Conservation (phyloP, 768 basidiomycete genomes). For the Amylocystis lapponica region DNA sequence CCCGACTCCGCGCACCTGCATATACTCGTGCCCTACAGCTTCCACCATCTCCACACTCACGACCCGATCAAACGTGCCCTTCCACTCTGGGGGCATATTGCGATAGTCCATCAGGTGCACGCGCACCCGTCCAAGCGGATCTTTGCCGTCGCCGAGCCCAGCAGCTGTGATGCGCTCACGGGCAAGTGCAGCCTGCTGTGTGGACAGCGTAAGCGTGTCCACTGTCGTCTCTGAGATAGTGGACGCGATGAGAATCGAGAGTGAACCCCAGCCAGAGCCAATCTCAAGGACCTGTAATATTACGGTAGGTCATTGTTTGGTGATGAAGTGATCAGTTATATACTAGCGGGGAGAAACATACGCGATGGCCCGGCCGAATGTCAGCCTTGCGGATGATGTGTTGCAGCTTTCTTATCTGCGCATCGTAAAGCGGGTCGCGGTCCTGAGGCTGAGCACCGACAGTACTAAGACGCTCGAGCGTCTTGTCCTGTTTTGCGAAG, state of each 20-base stretch:
- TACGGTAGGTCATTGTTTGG: background rate
- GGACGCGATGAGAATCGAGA: constrained; percentile 57
- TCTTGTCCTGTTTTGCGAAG: too few species aligned
- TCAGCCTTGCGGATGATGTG: constrained; percentile 63
- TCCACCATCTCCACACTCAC: constrained; percentile 79
- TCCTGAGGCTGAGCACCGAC: too few species aligned
- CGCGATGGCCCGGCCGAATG: constrained; percentile 44
- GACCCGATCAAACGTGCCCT: constrained; percentile 58
- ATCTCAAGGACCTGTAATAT: constrained; percentile 52
- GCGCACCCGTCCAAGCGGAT: constrained; percentile 31
- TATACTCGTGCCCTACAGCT: constrained; percentile 61
- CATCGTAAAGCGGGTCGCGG: constrained; percentile 18
- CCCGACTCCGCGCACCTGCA: constrained; percentile 33
- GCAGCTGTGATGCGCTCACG: constrained; percentile 46
- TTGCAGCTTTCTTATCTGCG: constrained; percentile 47
- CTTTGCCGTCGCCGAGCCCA: constrained; percentile 31
- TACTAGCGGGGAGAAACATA: constrained; percentile 4
- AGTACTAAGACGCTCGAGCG: too few species aligned
- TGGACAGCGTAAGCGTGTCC: constrained; percentile 69
- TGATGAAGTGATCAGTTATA: background rate
- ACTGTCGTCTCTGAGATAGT: constrained; percentile 51
- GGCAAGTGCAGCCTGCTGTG: constrained; percentile 57
- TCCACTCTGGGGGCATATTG: constrained; percentile 57
- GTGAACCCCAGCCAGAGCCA: constrained; percentile 75
- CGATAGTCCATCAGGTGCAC: constrained; percentile 79